phyloP scores from a whole-genome alignment of 2,329 filamentous ascomycete species.

The Sclerotiophoma versabilis region DNA sequence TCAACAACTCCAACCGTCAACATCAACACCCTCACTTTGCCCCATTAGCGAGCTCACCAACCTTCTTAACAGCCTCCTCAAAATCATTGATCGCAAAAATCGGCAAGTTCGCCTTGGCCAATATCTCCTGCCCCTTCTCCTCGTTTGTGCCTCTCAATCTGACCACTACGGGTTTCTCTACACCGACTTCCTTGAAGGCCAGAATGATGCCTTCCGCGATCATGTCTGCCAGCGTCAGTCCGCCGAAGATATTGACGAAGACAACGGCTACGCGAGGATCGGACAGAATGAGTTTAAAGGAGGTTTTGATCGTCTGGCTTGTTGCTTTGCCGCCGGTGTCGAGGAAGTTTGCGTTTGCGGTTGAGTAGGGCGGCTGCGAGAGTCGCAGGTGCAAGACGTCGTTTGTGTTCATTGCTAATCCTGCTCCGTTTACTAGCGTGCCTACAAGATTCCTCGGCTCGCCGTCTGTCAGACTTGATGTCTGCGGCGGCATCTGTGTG shows the following conservation, averaged over 20 bases:
- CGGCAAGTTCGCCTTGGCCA: constrained; percentile 71
- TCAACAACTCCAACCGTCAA: neutral
- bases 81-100: constrained; percentile 78
- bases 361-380: constrained; percentile 54
- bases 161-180: constrained; percentile 74
- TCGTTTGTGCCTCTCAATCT: constrained; percentile 79
- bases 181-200: constrained; percentile 72
- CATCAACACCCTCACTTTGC: neutral
- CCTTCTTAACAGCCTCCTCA: constrained; percentile 65
- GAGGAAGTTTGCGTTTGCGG: constrained; percentile 80
- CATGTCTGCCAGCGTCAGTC: constrained; percentile 78
- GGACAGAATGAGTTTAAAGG: constrained; percentile 74
- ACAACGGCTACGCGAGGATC: constrained; percentile 76
- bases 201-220: constrained; percentile 77
- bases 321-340: constrained; percentile 92
- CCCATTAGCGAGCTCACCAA: constrained; percentile 39
- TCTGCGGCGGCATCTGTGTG: constrained; percentile 9
- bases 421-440: constrained; percentile 87
- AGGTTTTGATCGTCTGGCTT: constrained; percentile 76
- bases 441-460: constrained; percentile 69
- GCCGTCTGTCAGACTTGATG: neutral
- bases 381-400: constrained; percentile 75
- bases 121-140: constrained; percentile 71
- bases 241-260: constrained; percentile 76
- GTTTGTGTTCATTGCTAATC: constrained; percentile 89